Evolutionary conservation across 2,329 filamentous ascomycete species (phyloP), one percentile per base, ranked within the genome.

Genomic region (Aspergillus puulaauensis): DNA sequence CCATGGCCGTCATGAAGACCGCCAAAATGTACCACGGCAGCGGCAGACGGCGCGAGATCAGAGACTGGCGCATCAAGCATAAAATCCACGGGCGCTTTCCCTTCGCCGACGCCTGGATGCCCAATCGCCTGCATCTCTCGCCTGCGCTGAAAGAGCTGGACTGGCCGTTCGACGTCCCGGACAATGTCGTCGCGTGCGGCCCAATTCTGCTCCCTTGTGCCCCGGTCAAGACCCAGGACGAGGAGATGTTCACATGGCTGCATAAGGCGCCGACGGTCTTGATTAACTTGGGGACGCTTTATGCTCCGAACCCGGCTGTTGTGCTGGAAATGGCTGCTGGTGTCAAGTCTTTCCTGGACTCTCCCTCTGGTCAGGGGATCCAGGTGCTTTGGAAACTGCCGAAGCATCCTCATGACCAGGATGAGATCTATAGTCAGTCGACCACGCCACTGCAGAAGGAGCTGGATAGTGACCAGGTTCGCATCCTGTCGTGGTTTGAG

Each of bases 271-370:
- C 78, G 2, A 82, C 79, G 0, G 66, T 84, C 0, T 73, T 81
- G n/a, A 71, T 83, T 35, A 82, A 80, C 58, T 66, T 83, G 1
- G 82, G 82, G 0, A 79, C 79, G 0, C 69, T 75, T 3, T 66
- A 70, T 47, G 64, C 62, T 0, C 64, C 73, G 4, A 64, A 68
- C 0, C 65, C 72, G 3, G 64, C 70, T 0, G 70, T 77, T 47
- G 77, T 76, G 0, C 48, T 68, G 7, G 74, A 79, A 33, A 72
- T 83, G 33, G 75, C 76, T 0, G 47, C 43, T 0, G 75, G 75
- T 0, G 39, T 83, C 3, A 68, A 67, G 8, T 60, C 65, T 0
- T 67, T 79, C 2, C 65, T 83, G 0, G 66, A 75, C 7, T 49
- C 55, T 0, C 64, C 66, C 27, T 65, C 55, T 41, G 68, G 57